Evolutionary conservation across 1,284 basidiomycete genomes (phyloP).

Genomic region (Pyrrhoderma noxium): DNA sequence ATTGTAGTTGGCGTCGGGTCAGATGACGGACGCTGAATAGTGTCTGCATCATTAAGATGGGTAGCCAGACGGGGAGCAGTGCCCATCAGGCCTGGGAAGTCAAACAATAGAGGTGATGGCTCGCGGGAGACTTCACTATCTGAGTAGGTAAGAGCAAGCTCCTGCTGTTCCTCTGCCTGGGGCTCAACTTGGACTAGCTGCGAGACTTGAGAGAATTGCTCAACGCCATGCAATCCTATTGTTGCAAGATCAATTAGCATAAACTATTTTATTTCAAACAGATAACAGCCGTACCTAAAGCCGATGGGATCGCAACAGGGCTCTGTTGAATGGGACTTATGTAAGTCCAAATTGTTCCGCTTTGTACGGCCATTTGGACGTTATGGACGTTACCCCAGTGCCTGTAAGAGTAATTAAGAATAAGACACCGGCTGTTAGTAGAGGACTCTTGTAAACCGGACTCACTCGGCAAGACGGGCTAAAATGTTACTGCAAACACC

Average conservation of each 20-base stretch:
- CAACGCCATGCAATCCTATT: slow-evolving; percentile 15
- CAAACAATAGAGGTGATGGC: slow-evolving; percentile 17
- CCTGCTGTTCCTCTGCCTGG: slow-evolving; percentile 9
- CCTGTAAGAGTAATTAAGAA: slow-evolving; percentile 6
- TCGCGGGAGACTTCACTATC: slow-evolving; percentile 18
- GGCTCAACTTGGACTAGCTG: slow-evolving; percentile 8
- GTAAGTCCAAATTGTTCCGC: slow-evolving; percentile 14
- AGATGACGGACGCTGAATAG: slow-evolving; percentile 15
- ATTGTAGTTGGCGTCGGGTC: slow-evolving; percentile 18
- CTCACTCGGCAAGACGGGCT: slow-evolving; percentile 14
- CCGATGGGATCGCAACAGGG: slow-evolving; percentile 14
- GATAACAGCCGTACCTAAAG: slow-evolving; percentile 11
- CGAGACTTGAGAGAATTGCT: slow-evolving; percentile 11
- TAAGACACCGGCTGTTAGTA: no score
- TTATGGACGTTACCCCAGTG: slow-evolving; percentile 18
- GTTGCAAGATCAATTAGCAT: not conserved
- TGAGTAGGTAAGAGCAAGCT: slow-evolving; percentile 16
- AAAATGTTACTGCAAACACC: slow-evolving; percentile 16
- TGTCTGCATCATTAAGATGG: not conserved
- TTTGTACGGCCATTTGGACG: slow-evolving; percentile 15
- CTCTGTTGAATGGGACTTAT: slow-evolving; percentile 17
- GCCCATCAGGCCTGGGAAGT: slow-evolving; percentile 14
- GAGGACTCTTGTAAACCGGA: not conserved
- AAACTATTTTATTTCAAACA: not conserved
- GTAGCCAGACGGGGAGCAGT: not conserved